Percentiles rank a stretch among this genome's conserved stretches.
Evolutionary conservation across 2,329 filamentous ascomycete genomes (phyloP).

Genomic region (Aspergillus phoenicis): DNA sequence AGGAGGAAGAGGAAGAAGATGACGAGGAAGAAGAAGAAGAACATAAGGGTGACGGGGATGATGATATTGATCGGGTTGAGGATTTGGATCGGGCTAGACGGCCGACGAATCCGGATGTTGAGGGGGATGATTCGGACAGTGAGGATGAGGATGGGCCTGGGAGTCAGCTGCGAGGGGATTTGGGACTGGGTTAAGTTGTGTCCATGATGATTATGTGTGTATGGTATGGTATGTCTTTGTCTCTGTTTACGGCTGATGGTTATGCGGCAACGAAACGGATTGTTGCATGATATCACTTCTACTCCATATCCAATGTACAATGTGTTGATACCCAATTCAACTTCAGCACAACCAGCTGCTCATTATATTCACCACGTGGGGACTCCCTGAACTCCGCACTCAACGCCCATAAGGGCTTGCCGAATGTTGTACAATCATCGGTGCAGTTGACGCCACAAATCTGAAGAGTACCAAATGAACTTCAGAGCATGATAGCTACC

Average conservation of each 20-base stretch:
- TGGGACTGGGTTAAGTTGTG: conserved; percentile 29
- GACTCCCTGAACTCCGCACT: not conserved
- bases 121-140: conserved; percentile 35
- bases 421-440: not conserved
- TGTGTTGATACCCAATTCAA: not conserved
- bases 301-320: conserved; percentile 8
- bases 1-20: conserved; percentile 30
- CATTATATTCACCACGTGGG: not conserved
- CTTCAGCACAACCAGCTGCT: not conserved
- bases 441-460: not conserved
- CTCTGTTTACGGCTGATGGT: not conserved
- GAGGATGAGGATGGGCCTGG: conserved; percentile 33
- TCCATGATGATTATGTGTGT: conserved; percentile 21
- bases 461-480: not conserved
- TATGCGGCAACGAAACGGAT: conserved; percentile 2
- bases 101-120: conserved; percentile 35
- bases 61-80: conserved; percentile 43
- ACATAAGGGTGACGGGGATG: conserved; percentile 29
- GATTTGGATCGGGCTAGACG: conserved; percentile 37
- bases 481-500: not conserved
- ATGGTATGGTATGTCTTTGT: not conserved
- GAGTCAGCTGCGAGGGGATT: conserved; percentile 34
- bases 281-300: conserved; percentile 10
- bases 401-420: not conserved
- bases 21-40: conserved; percentile 29